Conservation (phyloP, 768 basidiomycete species). For the Macrocybe gigantea region DNA sequence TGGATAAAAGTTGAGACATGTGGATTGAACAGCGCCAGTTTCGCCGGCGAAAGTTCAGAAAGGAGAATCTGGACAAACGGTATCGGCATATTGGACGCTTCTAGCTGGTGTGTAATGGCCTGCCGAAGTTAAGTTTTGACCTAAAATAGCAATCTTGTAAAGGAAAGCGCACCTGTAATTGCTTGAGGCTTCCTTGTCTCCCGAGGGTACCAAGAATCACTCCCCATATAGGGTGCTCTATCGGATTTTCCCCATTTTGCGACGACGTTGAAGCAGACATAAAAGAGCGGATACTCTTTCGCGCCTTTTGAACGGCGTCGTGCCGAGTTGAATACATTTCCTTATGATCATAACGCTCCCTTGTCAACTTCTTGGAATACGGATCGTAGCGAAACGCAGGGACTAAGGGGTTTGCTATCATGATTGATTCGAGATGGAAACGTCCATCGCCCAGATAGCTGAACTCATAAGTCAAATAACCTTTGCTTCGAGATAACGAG, state of each 20-base stretch:
- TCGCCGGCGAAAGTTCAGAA: conserved; percentile 95
- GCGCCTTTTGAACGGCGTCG: conserved; percentile 71
- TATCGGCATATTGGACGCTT: conserved; percentile 45
- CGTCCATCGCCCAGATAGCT: conserved; percentile 98
- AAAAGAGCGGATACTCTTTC: conserved; percentile 48
- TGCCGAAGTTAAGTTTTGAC: conserved; percentile 16
- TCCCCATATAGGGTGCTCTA: conserved; percentile 61
- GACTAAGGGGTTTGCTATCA: conserved; percentile 96
- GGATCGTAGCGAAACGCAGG: conserved; percentile 98
- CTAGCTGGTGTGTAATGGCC: conserved; percentile 73
- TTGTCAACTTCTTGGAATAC: conserved; percentile 93
- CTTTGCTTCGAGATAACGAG: conserved; percentile 1
- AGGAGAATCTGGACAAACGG: conserved; percentile 89
- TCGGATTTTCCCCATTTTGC: not conserved
- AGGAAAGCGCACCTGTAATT: conserved; percentile 55
- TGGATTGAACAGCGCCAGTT: conserved; percentile 76
- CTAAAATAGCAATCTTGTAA: not conserved
- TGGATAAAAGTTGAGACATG: conserved; percentile 90
- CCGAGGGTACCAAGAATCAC: conserved; percentile 93
- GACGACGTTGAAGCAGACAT: conserved; percentile 3
- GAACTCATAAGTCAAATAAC: conserved; percentile 7
- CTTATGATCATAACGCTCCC: conserved; percentile 83
- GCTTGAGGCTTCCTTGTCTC: conserved; percentile 87
- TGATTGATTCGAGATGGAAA: conserved; percentile 97
- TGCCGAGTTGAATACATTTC: conserved; percentile 79